Percentiles rank a stretch among this genome's conserved stretches.
Conservation (phyloP, 208 protist genomes). For the Phytomonas sp. region DNA sequence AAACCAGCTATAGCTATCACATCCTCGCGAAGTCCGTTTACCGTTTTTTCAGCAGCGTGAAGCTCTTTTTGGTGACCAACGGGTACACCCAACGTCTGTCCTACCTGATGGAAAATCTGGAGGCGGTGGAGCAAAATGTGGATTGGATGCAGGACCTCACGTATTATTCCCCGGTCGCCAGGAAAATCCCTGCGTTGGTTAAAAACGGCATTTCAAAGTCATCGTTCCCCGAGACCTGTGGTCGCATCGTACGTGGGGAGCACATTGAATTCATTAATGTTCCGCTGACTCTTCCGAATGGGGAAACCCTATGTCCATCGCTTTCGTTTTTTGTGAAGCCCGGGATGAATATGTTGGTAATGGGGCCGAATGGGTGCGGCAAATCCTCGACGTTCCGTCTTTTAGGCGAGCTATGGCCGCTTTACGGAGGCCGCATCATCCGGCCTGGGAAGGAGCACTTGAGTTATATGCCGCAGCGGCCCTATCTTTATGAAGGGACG, state of each 20-base stretch:
- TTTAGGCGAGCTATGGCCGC: slow-evolving; percentile 77
- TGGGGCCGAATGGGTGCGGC: slow-evolving; percentile 87
- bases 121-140: slow-evolving; percentile 22
- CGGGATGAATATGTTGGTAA: slow-evolving; percentile 85
- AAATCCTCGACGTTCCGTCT: slow-evolving; percentile 85
- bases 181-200: slow-evolving; percentile 4
- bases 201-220: neutral
- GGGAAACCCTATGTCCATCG: slow-evolving; percentile 40
- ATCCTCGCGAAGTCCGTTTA: slow-evolving; percentile 35
- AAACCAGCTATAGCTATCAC: slow-evolving; percentile 32
- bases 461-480: slow-evolving; percentile 84
- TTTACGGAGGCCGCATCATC: slow-evolving; percentile 46
- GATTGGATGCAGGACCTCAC: slow-evolving; percentile 19
- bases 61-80: slow-evolving; percentile 26
- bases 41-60: slow-evolving; percentile 37
- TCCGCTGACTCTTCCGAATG: slow-evolving; percentile 47
- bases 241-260: slow-evolving; percentile 34
- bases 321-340: slow-evolving; percentile 72
- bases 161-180: slow-evolving; percentile 11
- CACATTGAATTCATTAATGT: slow-evolving; percentile 80
- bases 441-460: slow-evolving; percentile 69
- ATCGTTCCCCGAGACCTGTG: slow-evolving; percentile 9
- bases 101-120: slow-evolving; percentile 32
- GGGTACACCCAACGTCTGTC: slow-evolving; percentile 53
- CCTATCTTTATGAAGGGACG: slow-evolving; percentile 75